Evolutionary conservation across 371 early-diverging fungal species (phyloP), one percentile per base, ranked within the genome.

Genomic region (Haplosporangium sp.): DNA sequence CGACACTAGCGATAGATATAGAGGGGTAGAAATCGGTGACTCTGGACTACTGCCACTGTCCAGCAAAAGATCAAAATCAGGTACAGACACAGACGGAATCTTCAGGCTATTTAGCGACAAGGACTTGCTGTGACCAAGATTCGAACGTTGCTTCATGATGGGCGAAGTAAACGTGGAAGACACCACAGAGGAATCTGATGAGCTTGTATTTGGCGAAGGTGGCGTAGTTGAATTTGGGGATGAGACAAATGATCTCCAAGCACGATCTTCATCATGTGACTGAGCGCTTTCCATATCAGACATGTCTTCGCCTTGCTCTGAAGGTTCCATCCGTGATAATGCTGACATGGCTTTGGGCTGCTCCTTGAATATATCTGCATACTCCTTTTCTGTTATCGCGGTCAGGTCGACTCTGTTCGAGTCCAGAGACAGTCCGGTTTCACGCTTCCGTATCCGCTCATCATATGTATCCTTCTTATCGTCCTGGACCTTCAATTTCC

Each of bases 181-280:
- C 3, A 57, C 38, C 1, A 69, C 34, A 0, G 77, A 77, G 4
- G 71, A 71, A 13, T 71, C 76, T 13, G 76, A 71, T 2, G 66
- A 68, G 0, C 74, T 72, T 1, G 71, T 67, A 53, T 48, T 71
- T 4, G 81, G 81, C 20, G 81, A 79, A 6, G 81, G 74, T 9
- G 81, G 81, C 13, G 71, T 79, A 11, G 81, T 79, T 47, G 81
- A 74, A 37, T 79, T 79, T 59, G 81, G 81, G 9, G 81, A 79
- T 6, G 81, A 79, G 19, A 79, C 75, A 62, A 79, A 79, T 1
- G 81, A 79, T 7, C 71, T 42, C 81, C 81, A 79, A 0, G 68
- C 55, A 0, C 71, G 67, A 17, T 64, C 74, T 10, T 70, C 68
- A 5, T 74, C 74, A 38, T 67, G 69, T 3, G 72, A 68, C 19